phyloP scores from a whole-genome alignment of 257 asterid species.

The Scutellaria galericulata region DNA sequence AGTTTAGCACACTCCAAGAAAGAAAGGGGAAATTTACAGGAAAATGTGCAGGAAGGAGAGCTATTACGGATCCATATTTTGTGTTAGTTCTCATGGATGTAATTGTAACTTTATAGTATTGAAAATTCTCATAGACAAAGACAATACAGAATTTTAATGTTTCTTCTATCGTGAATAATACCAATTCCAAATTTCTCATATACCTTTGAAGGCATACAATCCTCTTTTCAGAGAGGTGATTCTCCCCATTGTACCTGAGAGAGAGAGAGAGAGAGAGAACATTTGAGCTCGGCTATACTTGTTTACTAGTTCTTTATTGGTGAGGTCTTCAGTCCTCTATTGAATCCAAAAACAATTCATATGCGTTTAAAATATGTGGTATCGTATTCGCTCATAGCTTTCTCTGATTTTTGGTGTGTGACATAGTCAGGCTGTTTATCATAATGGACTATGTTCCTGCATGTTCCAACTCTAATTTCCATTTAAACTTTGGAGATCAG shows the following conservation, averaged over 20 bases:
- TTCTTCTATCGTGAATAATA: slow-evolving; percentile 21
- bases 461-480: neutral
- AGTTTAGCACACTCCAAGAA: slow-evolving; percentile 31
- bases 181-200: slow-evolving; percentile 2
- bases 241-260: slow-evolving; percentile 4
- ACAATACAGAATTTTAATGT: slow-evolving; percentile 3
- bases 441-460: neutral
- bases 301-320: neutral
- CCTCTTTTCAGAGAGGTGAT: slow-evolving; percentile 1
- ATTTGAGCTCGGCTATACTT: neutral
- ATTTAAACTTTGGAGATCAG: neutral
- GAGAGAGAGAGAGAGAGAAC: neutral
- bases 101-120: slow-evolving; percentile 20
- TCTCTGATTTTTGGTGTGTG: neutral
- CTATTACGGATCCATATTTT: slow-evolving; percentile 15
- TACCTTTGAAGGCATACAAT: neutral
- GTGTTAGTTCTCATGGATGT: slow-evolving; percentile 17
- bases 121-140: slow-evolving; percentile 1
- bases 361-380: neutral
- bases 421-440: neutral
- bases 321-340: neutral
- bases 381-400: slow-evolving; percentile 1
- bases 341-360: neutral
- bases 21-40: slow-evolving; percentile 15
- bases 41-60: slow-evolving; percentile 24